A percentile compares a stretch with the other conserved stretches of the same genome.
These are phyloP conservation scores for Ophiostoma novo-ulmi DNA, from an alignment of 2,329 filamentous ascomycete genomes.

Conservation along the genomic window DNA sequence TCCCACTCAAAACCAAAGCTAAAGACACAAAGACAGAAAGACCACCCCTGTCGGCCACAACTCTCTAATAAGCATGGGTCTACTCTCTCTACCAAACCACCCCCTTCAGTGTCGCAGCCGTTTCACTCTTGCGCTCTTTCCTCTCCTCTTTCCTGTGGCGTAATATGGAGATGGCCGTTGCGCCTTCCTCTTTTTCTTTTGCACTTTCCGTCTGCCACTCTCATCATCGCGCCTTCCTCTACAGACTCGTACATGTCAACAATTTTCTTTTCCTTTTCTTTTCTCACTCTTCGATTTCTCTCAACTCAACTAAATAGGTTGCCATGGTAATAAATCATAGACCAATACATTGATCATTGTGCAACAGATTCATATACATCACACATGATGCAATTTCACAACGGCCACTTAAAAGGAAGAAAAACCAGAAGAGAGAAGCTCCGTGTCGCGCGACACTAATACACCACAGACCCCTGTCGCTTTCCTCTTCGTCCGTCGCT, in stretches of 20 bases:
- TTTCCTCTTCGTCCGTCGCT: neutral
- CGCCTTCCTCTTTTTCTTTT: neutral
- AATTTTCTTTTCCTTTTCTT: neutral
- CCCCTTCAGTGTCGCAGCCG: conserved; percentile 10
- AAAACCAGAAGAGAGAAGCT: neutral
- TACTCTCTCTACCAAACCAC: neutral
- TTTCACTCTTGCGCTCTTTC: conserved; percentile 8
- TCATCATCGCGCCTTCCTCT: too few species aligned
- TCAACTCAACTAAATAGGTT: neutral
- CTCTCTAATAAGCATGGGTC: neutral
- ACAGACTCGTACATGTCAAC: too few species aligned
- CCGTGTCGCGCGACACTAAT: neutral
- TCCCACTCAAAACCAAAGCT: neutral
- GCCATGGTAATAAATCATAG: neutral
- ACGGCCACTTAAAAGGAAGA: neutral
- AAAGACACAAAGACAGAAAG: neutral
- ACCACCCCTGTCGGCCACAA: neutral
- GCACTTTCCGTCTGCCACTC: neutral
- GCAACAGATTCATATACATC: neutral
- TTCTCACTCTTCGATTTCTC: neutral
- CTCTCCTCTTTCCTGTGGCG: neutral
- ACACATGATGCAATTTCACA: neutral
- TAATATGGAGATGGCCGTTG: conserved; percentile 3
- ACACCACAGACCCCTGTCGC: neutral
- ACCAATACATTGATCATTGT: neutral